Conservation (phyloP, 2,329 filamentous ascomycete genomes). For the Arthroderma sp. region DNA sequence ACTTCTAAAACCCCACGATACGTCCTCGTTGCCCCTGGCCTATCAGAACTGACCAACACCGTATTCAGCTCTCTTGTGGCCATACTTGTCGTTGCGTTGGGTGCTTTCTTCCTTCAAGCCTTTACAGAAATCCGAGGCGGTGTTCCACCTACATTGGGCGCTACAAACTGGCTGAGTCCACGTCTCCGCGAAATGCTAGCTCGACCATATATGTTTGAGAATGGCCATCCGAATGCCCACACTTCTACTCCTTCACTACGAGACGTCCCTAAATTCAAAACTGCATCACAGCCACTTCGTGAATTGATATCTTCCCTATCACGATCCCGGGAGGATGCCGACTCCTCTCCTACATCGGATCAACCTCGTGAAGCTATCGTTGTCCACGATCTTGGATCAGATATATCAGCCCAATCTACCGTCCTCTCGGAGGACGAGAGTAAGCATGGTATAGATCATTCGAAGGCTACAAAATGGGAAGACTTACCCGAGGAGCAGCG, state of each 20-base stretch:
- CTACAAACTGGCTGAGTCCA: conserved; percentile 44
- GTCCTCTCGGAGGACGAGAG: not conserved
- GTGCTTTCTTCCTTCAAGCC: conserved; percentile 50
- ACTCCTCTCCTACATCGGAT: conserved; percentile 19
- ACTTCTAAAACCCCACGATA: conserved; percentile 50
- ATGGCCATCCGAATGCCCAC: conserved; percentile 14
- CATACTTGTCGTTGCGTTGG: conserved; percentile 49
- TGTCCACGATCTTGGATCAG: conserved; percentile 11
- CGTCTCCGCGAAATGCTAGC: conserved; percentile 34
- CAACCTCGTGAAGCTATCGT: conserved; percentile 12
- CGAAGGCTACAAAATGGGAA: conserved; percentile 47
- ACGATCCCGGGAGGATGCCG: conserved; percentile 17
- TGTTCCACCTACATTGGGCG: conserved; percentile 45
- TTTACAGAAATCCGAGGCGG: conserved; percentile 51
- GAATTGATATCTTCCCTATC: conserved; percentile 21
- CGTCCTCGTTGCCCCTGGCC: conserved; percentile 51
- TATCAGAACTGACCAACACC: conserved; percentile 42
- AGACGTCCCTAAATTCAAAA: conserved; percentile 3
- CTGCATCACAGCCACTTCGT: conserved; percentile 17
- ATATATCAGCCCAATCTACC: conserved; percentile 1
- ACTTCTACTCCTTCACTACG: conserved; percentile 9
- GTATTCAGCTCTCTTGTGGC: conserved; percentile 46
- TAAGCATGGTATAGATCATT: not conserved
- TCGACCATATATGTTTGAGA: conserved; percentile 28
- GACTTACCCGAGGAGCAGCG: conserved; percentile 53